These are phyloP conservation scores for Metschnikowia colocasiae DNA, from an alignment of 805 yeast genomes.

Conservation along the genomic window DNA sequence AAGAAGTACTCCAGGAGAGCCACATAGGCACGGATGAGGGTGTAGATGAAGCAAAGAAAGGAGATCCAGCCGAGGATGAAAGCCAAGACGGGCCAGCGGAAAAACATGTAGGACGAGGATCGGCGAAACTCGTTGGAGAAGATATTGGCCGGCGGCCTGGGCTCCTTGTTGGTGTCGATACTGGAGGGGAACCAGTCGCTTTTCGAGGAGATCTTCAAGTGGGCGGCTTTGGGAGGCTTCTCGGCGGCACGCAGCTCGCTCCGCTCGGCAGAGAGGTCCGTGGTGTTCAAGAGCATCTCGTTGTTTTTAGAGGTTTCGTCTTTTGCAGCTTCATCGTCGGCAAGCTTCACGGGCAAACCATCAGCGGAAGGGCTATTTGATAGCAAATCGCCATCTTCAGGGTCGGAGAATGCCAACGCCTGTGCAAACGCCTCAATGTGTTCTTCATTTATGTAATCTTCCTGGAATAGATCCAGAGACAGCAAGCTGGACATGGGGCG, in stretches of 20 bases:
- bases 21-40: conserved; percentile 55
- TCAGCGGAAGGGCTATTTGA: conserved; percentile 7
- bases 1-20: conserved; percentile 57
- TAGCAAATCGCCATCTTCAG: conserved; percentile 17
- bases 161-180: conserved; percentile 7
- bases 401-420: conserved; percentile 38
- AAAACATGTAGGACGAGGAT: conserved; percentile 33
- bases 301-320: background rate
- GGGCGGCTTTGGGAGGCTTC: conserved; percentile 12
- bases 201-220: conserved; percentile 18
- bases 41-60: conserved; percentile 47
- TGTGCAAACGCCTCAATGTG: conserved; percentile 40
- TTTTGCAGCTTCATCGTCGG: conserved; percentile 2
- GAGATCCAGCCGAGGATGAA: conserved; percentile 53
- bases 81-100: conserved; percentile 64
- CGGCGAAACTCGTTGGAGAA: conserved; percentile 37
- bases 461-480: conserved; percentile 5
- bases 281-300: background rate
- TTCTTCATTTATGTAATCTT: conserved; percentile 30
- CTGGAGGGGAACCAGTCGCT: conserved; percentile 29
- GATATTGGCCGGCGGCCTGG: conserved; percentile 9
- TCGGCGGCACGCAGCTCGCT: background rate
- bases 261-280: background rate
- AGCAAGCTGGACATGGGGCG: conserved; percentile 3
- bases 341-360: conserved; percentile 7